A percentile compares a stretch with the other conserved stretches of the same genome.
Evolutionary conservation across 345 rosid species (phyloP).

Genomic region (Eucalyptus pauciflora): DNA sequence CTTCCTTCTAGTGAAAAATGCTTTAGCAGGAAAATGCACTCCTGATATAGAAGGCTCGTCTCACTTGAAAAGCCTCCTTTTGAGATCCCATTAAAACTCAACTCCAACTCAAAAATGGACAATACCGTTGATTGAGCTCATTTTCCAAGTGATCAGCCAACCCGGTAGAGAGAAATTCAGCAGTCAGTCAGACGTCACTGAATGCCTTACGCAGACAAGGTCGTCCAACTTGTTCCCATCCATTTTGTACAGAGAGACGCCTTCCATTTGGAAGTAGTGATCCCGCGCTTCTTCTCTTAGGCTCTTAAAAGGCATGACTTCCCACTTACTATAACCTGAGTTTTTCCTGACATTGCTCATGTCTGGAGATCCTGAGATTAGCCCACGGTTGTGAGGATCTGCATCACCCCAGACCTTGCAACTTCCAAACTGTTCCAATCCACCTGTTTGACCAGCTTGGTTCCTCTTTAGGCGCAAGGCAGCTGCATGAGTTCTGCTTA

Average conservation of each 20-base stretch:
- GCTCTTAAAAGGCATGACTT: constrained; percentile 62
- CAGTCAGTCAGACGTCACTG: constrained; percentile 5
- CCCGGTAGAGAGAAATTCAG: neutral
- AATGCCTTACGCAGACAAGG: constrained; percentile 76
- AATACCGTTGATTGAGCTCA: neutral
- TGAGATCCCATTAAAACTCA: neutral
- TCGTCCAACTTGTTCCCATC: constrained; percentile 95
- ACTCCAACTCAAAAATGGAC: neutral
- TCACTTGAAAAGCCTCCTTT: neutral
- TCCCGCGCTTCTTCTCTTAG: constrained; percentile 85
- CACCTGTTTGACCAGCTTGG: constrained; percentile 12
- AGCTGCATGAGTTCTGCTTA: constrained; percentile 60
- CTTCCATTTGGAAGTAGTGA: constrained; percentile 67
- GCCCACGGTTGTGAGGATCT: constrained; percentile 40
- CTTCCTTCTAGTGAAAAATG: neutral
- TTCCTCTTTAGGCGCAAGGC: constrained; percentile 67
- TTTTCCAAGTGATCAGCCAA: neutral
- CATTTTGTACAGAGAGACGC: constrained; percentile 85
- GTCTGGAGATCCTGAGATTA: constrained; percentile 74
- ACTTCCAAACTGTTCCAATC: constrained; percentile 63
- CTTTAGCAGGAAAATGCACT: neutral
- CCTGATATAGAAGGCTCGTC: neutral
- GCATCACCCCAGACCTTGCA: constrained; percentile 88
- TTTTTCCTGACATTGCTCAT: constrained; percentile 62
- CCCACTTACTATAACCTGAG: constrained; percentile 88